Base-by-base conservation (phyloP, 2,329 filamentous ascomycete species). In the Cytospora piceae region DNA sequence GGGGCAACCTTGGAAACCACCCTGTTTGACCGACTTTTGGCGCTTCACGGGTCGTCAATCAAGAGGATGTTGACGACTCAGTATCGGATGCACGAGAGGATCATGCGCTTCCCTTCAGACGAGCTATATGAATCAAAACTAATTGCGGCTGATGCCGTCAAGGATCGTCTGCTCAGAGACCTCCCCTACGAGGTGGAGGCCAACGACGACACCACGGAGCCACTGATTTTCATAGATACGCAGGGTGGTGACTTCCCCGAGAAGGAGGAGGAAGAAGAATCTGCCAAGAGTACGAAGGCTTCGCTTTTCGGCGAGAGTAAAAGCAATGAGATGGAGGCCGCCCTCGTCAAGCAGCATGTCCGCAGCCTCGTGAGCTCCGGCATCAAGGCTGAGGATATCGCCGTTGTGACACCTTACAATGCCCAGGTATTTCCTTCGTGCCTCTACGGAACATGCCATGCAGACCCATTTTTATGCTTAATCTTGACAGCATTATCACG, bases 1-100 rank as follows among this genome's bases (percentile, higher is more conserved):
- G 83, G 82, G 7, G 82, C 87, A 72, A 88, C 85, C 1, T 84
- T 99, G 7, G 94, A 97, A 73, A 91, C 85, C n/a, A 98, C 95
- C 0, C 82, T 99, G 34, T 99, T 99, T 76, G 94, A 98, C 76
- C 86, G 95, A 32, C 83, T 99, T 52, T 83, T 99, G 54, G 83
- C 85, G 6, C 81, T 97, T 20, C 92, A 99, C 74, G 95, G 95
- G 0, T 79, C 88, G 1, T 82, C 82, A 5, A 93, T 99, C 79
- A 98, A 98, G 80, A 85, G 91, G 60, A 97, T 98, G 92, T 86
- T 99, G 29, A 98, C 93, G 4, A 96, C 91, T 5, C 95, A 99
- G 79, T 99, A 99, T 77, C 93, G 95, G 46, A 99, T 99, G 95
- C 93, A 99, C 75, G 90, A 96, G 73, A 88, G 83, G 62, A 98